Conservation (phyloP, 805 yeast genomes). For the Lipomyces yamadae region DNA sequence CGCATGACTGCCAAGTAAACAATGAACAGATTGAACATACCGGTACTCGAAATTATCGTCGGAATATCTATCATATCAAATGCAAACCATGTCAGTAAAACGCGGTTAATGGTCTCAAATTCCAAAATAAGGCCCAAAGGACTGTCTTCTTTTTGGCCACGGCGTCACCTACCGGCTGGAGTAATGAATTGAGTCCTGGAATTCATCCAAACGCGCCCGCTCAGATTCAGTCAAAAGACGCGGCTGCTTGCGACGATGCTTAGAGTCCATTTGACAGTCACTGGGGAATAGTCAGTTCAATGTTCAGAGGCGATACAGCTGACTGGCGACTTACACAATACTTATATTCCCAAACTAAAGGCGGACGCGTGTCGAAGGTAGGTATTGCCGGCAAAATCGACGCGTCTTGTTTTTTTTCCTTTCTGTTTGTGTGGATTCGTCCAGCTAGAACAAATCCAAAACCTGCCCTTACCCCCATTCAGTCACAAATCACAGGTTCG, state of each 20-base stretch:
- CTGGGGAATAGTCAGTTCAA: background rate
- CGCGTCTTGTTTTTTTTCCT: background rate
- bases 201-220: constrained; percentile 83
- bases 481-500: background rate
- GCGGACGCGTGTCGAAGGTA: background rate
- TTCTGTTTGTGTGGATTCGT: background rate
- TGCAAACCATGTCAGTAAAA: background rate
- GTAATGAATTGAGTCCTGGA: constrained; percentile 92
- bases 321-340: background rate
- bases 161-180: constrained; percentile 62
- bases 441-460: too few relatives aligned
- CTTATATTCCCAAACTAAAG: background rate
- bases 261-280: constrained; percentile 24
- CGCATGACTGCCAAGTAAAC: background rate
- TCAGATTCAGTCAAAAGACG: constrained; percentile 83
- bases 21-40: constrained; percentile 37
- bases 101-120: background rate
- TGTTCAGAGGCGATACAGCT: background rate
- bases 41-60: constrained; percentile 90
- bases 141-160: background rate
- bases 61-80: constrained; percentile 59
- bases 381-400: background rate
- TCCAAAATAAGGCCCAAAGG: background rate
- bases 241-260: constrained; percentile 38
- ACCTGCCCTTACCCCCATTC: too few relatives aligned